These are phyloP conservation scores for Salix udensis DNA, from an alignment of 345 rosid species.

Conservation along the genomic window DNA sequence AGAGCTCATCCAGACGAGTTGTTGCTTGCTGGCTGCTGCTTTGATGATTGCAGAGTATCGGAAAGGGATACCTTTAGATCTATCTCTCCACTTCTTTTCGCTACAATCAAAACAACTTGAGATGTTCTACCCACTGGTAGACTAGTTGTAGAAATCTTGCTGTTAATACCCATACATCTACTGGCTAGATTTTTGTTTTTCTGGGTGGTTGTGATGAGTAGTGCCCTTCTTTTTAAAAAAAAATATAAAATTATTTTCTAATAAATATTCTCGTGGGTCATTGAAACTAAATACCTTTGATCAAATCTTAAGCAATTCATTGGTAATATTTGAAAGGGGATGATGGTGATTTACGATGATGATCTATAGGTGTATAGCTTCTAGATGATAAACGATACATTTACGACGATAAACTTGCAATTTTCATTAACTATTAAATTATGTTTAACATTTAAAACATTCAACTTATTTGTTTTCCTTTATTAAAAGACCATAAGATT, in stretches of 20 bases:
- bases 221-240: background rate
- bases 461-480: too few relatives aligned
- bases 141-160: too few relatives aligned
- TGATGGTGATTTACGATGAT: background rate
- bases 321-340: background rate
- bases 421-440: too few relatives aligned
- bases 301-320: background rate
- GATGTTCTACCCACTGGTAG: slow-evolving; percentile 17
- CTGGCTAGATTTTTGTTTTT: background rate
- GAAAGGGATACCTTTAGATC: slow-evolving; percentile 35
- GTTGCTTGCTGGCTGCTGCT: slow-evolving; percentile 32
- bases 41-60: slow-evolving; percentile 64
- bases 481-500: too few relatives aligned
- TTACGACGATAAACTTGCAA: too few relatives aligned
- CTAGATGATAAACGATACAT: too few relatives aligned
- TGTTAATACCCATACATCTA: background rate
- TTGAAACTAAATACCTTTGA: too few relatives aligned
- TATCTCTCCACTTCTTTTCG: slow-evolving; percentile 8
- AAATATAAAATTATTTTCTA: too few relatives aligned
- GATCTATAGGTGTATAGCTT: too few relatives aligned
- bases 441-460: too few relatives aligned
- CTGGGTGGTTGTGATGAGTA: background rate
- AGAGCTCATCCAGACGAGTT: slow-evolving; percentile 25
- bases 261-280: too few relatives aligned
- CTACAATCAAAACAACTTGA: slow-evolving; percentile 5